Evolutionary conservation across 139 green algal species (phyloP).

Genomic region (Picochlorum costavermella): DNA sequence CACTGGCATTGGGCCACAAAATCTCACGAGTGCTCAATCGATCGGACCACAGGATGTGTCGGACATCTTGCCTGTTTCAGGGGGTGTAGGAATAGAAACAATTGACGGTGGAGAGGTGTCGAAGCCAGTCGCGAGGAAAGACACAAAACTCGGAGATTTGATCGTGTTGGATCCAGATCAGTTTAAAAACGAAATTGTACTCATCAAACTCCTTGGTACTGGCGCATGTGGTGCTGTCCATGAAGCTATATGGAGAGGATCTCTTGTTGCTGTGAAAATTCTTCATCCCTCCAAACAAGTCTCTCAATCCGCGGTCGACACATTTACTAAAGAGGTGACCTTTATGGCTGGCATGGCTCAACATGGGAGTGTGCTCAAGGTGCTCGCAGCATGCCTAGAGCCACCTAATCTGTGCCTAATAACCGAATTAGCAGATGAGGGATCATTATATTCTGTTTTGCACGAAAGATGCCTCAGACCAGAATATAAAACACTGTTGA

Average conservation of each 20-base stretch:
- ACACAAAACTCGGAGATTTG: constrained; percentile 1
- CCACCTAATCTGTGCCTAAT: constrained; percentile 14
- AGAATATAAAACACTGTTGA: constrained; percentile 17
- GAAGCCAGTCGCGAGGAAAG: background rate
- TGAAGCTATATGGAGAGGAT: constrained; percentile 6
- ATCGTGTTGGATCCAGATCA: constrained; percentile 4
- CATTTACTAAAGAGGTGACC: constrained; percentile 15
- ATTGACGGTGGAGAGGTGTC: background rate
- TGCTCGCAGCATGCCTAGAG: constrained; percentile 18
- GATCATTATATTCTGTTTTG: background rate
- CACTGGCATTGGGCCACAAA: background rate
- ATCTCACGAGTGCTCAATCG: constrained; percentile 7
- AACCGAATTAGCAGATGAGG: constrained; percentile 10
- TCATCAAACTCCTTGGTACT: constrained; percentile 14
- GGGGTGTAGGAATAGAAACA: background rate
- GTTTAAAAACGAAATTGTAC: constrained; percentile 10
- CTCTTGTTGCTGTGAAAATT: constrained; percentile 22
- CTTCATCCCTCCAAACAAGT: constrained; percentile 15
- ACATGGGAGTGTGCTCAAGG: constrained; percentile 10
- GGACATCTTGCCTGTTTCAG: too few species aligned
- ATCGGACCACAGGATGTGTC: background rate
- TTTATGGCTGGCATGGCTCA: constrained; percentile 10
- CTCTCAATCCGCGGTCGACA: background rate
- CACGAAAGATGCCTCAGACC: constrained; percentile 16
- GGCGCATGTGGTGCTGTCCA: constrained; percentile 15